Conservation (phyloP, 1,139 yeast genomes). For the Hemisphaericaspora lyxosophila region DNA sequence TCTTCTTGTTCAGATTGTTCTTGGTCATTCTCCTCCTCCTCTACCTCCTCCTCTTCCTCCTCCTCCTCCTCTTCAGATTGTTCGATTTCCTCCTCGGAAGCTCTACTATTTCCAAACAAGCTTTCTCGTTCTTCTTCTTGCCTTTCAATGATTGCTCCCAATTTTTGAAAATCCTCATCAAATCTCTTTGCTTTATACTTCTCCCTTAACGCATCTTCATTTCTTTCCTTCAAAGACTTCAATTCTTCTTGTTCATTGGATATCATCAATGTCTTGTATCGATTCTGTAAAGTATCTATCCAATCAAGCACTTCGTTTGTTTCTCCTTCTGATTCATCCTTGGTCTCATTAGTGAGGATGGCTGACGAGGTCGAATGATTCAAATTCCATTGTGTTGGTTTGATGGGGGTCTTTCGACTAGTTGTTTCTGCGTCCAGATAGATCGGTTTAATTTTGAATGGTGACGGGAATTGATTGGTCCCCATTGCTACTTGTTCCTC, state of each 20-base stretch:
- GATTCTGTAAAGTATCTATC: slow-evolving; percentile 47
- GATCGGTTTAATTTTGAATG: slow-evolving; percentile 14
- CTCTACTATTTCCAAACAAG: slow-evolving; percentile 2
- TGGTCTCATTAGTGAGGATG: background rate
- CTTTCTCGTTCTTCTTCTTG: slow-evolving; percentile 12
- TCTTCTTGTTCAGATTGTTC: slow-evolving; percentile 8
- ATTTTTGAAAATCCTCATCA: slow-evolving; percentile 42
- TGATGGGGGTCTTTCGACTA: background rate
- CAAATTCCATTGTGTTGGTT: background rate
- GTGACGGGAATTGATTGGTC: slow-evolving; percentile 17
- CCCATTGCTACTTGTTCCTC: slow-evolving; percentile 7
- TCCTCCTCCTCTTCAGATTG: slow-evolving; percentile 12
- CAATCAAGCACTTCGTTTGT: slow-evolving; percentile 48
- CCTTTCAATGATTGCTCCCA: slow-evolving; percentile 19
- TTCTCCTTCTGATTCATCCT: slow-evolving; percentile 3
- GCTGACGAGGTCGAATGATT: background rate
- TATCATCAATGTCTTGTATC: slow-evolving; percentile 38
- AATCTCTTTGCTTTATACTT: slow-evolving; percentile 29
- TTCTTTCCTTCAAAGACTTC: slow-evolving; percentile 10
- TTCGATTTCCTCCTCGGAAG: slow-evolving; percentile 1
- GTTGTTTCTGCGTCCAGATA: slow-evolving; percentile 2
- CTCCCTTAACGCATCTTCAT: slow-evolving; percentile 15
- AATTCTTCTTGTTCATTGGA: slow-evolving; percentile 28
- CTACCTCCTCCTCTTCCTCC: slow-evolving; percentile 9
- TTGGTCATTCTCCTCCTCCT: slow-evolving; percentile 10